Base-by-base conservation (phyloP, 2,329 filamentous ascomycete species). In the Colletotrichum sp. region DNA sequence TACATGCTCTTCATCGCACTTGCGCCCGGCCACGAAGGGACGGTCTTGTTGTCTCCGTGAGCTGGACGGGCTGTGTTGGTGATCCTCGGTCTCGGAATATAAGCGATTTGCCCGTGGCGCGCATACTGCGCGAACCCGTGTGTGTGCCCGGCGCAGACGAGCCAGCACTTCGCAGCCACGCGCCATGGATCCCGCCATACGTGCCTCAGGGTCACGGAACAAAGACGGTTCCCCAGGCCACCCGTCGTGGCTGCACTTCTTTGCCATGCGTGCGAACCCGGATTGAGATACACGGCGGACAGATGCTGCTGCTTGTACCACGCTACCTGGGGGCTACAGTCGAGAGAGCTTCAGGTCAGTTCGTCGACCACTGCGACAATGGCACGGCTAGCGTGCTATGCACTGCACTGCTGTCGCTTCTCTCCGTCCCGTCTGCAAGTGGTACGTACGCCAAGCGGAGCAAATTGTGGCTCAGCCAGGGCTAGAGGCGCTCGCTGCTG, bases 381-480 rank as follows among this genome's bases (percentile, higher is more conserved):
- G 30, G 52, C 16, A 39, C 66, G 52, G 52, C 24, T 60, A 30
- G 66, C 66, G 32, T 24, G n/a, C 32, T 52, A 36, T 70, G 44
- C 34, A 66, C 44, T n/a, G 39, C 21, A 52, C 64, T 52, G 21
- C 16, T 52, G 28, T 39, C 59, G 32, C 64, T 60, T 34, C 71
- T 62, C 59, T 36, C 66, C 57, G 66, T 30, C 55, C 59, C 70
- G 57, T 49, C 65, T 73, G 70, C 64, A 44, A 59, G 70, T 49
- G 57, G 69, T 72, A 69, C 69, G 63, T 59, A 69, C 34, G 73
- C 57, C 44, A 76, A 73, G 73, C 70, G 64, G 63, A 64, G 63
- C 30, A 72, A 39, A 59, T 73, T 57, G 73, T 73, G 57, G 73
- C 73, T 63, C 70, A 63, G 70, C 21, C 63, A 66, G 15, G 36